A percentile compares a stretch with the other conserved stretches of the same genome.
These are phyloP conservation scores for Puccinia coronata DNA, from an alignment of 1,284 basidiomycete species.

Conservation along the genomic window DNA sequence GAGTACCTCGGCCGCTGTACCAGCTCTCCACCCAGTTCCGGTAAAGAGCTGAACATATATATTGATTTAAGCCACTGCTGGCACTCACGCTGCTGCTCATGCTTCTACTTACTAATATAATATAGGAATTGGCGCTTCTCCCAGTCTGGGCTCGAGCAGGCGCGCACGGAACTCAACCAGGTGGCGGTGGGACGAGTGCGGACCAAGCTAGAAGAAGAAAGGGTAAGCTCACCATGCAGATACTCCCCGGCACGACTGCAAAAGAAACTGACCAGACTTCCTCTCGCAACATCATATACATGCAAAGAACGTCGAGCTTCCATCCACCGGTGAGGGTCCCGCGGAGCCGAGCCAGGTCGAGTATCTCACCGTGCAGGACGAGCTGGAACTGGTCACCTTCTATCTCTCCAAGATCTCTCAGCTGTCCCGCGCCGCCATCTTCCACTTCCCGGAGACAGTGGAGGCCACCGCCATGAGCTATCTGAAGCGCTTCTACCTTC, in stretches of 20 bases:
- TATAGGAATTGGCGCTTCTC: conserved; percentile 80
- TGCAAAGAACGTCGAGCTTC: conserved; percentile 23
- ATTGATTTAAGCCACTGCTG: background rate
- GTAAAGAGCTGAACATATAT: too few species aligned
- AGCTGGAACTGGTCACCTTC: conserved; percentile 80
- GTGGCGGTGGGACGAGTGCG: conserved; percentile 74
- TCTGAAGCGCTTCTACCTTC: conserved; percentile 93
- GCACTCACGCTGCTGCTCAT: background rate
- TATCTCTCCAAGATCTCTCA: conserved; percentile 84
- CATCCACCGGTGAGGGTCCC: background rate
- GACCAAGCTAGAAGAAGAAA: conserved; percentile 73
- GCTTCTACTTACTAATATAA: too few species aligned
- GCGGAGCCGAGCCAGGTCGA: conserved; percentile 61
- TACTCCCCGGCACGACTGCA: conserved; percentile 51
- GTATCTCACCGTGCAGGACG: conserved; percentile 79
- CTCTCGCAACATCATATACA: conserved; percentile 43
- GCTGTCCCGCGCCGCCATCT: conserved; percentile 70
- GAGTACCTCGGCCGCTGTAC: conserved; percentile 16
- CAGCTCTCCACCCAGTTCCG: conserved; percentile 44
- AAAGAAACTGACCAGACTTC: conserved; percentile 54
- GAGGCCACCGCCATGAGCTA: conserved; percentile 89
- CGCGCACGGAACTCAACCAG: conserved; percentile 70
- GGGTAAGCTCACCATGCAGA: conserved; percentile 63
- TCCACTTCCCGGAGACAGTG: conserved; percentile 85
- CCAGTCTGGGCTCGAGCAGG: conserved; percentile 65